Evolutionary conservation across 306 rosid species (phyloP).

Genomic region (Prunus mira): DNA sequence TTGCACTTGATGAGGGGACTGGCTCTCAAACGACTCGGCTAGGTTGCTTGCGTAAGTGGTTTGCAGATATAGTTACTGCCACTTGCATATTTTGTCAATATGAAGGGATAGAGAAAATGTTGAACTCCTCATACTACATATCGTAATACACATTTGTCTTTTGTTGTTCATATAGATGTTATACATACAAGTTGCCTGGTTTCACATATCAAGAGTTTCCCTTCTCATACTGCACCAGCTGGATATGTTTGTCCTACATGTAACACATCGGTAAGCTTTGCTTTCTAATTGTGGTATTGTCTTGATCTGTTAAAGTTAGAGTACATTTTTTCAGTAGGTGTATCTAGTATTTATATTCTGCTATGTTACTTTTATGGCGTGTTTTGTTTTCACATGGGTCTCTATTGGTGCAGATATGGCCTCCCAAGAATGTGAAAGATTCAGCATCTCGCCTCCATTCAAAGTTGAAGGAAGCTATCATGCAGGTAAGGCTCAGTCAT

Average conservation of each 20-base stretch:
- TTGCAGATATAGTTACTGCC: conserved; percentile 24
- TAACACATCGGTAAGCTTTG: conserved; percentile 69
- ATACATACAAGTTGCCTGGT: conserved; percentile 89
- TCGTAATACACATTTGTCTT: conserved; percentile 22
- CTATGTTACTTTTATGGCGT: background rate
- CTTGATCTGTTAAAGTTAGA: background rate
- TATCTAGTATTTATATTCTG: background rate
- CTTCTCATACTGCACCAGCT: conserved; percentile 94
- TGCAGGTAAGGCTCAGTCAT: conserved; percentile 55
- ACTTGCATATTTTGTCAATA: background rate
- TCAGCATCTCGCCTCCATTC: conserved; percentile 88
- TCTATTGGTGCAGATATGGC: conserved; percentile 82
- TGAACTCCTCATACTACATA: conserved; percentile 22
- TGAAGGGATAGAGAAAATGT: conserved; percentile 4
- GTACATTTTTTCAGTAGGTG: background rate
- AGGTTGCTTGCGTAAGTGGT: conserved; percentile 96
- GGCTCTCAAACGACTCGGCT: conserved; percentile 78
- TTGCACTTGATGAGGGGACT: conserved; percentile 58
- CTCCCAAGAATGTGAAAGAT: conserved; percentile 93
- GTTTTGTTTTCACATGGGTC: conserved; percentile 18
- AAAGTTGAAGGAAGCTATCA: conserved; percentile 86
- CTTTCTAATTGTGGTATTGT: background rate
- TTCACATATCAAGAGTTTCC: conserved; percentile 93
- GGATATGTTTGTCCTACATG: conserved; percentile 95
- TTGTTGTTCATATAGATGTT: conserved; percentile 50